A percentile compares a stretch with the other conserved stretches of the same genome.
phyloP scores from a whole-genome alignment of 305 asterid genomes.

The Petunia hybrid region DNA sequence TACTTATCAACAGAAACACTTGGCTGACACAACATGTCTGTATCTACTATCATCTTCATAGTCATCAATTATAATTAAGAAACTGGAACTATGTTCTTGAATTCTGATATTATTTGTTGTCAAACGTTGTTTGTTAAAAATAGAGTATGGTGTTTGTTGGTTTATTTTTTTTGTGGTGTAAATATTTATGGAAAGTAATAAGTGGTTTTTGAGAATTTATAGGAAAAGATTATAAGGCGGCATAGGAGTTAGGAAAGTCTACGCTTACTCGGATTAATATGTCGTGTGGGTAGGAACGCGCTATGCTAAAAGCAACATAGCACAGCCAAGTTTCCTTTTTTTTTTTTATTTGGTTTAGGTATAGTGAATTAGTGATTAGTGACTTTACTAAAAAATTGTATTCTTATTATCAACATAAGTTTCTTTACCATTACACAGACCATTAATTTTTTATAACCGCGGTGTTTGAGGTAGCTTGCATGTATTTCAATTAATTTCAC shows the following conservation, averaged over 20 bases:
- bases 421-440: no score
- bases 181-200: neutral
- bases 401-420: no score
- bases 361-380: no score
- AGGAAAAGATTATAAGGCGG: neutral
- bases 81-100: neutral
- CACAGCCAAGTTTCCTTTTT: neutral
- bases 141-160: neutral
- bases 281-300: slow-evolving; percentile 13
- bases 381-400: no score
- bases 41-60: slow-evolving; percentile 28
- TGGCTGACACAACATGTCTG: slow-evolving; percentile 36
- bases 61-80: slow-evolving; percentile 1
- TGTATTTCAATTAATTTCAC: no score
- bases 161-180: neutral
- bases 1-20: slow-evolving; percentile 41
- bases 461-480: no score
- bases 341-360: no score
- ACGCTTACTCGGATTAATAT: neutral
- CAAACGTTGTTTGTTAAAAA: neutral
- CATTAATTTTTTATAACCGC: no score
- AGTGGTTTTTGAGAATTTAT: neutral
- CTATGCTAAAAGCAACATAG: neutral
- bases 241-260: neutral
- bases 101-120: neutral